A percentile compares a stretch with the other conserved stretches of the same genome.
phyloP scores from a whole-genome alignment of 441 rosid species.

The Hura crepitans region DNA sequence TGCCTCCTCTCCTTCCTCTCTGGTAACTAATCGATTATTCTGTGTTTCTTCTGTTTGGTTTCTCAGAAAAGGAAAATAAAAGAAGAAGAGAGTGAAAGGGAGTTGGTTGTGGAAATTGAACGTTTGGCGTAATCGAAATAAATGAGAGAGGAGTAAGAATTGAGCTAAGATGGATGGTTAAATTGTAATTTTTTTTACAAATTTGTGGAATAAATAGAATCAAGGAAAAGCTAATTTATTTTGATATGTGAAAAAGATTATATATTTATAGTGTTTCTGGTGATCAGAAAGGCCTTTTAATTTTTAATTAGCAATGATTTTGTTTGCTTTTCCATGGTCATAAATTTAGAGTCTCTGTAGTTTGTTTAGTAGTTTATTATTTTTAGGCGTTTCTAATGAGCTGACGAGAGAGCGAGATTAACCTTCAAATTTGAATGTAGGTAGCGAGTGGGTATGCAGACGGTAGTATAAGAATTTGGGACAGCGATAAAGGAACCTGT shows the following conservation, averaged over 20 bases:
- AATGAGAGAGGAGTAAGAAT: background rate
- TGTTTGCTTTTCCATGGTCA: background rate
- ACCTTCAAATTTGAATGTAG: constrained; percentile 31
- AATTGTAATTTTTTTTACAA: too few species aligned
- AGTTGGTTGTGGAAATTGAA: background rate
- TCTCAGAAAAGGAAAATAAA: background rate
- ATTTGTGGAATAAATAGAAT: background rate
- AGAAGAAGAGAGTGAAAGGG: background rate
- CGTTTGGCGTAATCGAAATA: background rate
- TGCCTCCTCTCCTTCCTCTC: constrained; percentile 56
- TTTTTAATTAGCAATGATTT: background rate
- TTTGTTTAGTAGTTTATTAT: background rate
- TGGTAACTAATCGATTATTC: constrained; percentile 39
- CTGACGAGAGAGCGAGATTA: background rate
- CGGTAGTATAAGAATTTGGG: constrained; percentile 87
- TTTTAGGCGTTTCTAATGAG: background rate
- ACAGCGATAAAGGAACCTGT: constrained; percentile 63
- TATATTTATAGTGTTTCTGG: background rate
- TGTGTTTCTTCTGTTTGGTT: background rate
- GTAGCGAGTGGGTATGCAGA: constrained; percentile 78
- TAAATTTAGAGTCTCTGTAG: background rate
- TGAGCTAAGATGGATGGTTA: background rate
- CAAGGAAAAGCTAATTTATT: background rate
- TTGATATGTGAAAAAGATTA: background rate
- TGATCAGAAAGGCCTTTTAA: background rate